Base-by-base conservation (phyloP, 192 early-diverging fungal genomes). In the Rhizophagus clarus region DNA sequence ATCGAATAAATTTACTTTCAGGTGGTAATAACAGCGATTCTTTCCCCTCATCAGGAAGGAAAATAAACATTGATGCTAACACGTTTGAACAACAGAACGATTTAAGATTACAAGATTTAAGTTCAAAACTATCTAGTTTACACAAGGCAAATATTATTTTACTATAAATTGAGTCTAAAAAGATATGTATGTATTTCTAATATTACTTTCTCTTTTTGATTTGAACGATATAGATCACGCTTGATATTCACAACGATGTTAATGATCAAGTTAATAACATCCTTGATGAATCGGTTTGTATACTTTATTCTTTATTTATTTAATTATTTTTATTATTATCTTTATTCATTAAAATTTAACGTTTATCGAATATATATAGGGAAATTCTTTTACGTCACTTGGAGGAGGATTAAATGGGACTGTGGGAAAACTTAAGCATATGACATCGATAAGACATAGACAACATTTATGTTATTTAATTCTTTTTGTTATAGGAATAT, bases 21-120 rank as follows among this genome's bases (percentile, higher is more conserved):
- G 32, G 34, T 70, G 31, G 34, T 70, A 70, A 22, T 70, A 70
- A 70, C 22, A 26, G n/a, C 11, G 24, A 24, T 2, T n/a, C 15
- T 20, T 51, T 20, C 14, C 1, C 26, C 4, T 49, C 71, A 17
- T 29, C 42, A 17, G 40, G 42, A 49, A 72, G 71, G 51, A 72
- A 49, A 49, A 26, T 49, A 28, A 29, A 49, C 42, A 72, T 51
- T n/a, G 24, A 26, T 29, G 1, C 20, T 34, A 37, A 15, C 5
- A 14, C 22, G 1, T 85, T 79, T 80, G 86, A 87, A 74, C 86
- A 87, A 71, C 86, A 87, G 60, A 87, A 87, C 40, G 86, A 87
- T 76, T 70, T 81, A 10, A 74, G 84, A 56, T 77, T 87, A 74
- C 61, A 87, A 29, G 86, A 87, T 47, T 78, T 87, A 42, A 79